These are phyloP conservation scores for Erythrobasidium hasegawianum DNA, from an alignment of 1,284 basidiomycete species.

Conservation along the genomic window DNA sequence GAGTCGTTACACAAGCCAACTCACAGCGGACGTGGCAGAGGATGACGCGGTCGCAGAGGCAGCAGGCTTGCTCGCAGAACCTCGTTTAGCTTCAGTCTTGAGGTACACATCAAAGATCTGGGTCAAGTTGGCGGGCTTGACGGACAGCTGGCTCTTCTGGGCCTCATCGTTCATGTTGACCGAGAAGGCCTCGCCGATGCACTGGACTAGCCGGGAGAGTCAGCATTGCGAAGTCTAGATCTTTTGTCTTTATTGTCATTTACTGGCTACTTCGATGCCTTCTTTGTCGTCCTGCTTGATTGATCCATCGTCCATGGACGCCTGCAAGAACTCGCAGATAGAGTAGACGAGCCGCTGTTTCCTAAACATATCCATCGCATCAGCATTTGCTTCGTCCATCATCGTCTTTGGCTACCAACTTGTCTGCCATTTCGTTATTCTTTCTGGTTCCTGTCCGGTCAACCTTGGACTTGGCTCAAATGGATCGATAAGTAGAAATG, in stretches of 20 bases:
- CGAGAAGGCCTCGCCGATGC: slow-evolving; percentile 87
- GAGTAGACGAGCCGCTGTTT: slow-evolving; percentile 35
- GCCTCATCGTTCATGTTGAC: slow-evolving; percentile 69
- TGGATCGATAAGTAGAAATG: no score
- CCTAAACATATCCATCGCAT: no score
- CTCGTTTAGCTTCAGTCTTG: slow-evolving; percentile 60
- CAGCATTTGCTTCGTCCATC: no score
- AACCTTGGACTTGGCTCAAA: neutral
- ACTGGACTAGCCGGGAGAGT: slow-evolving; percentile 65
- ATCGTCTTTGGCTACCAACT: slow-evolving; percentile 16
- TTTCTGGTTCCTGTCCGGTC: neutral
- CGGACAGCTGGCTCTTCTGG: slow-evolving; percentile 62
- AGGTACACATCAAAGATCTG: slow-evolving; percentile 82
- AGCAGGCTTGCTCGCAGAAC: slow-evolving; percentile 45
- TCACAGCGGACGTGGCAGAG: slow-evolving; percentile 25
- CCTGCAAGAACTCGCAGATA: slow-evolving; percentile 77
- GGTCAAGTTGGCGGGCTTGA: slow-evolving; percentile 74
- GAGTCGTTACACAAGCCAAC: neutral
- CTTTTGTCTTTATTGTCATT: slow-evolving; percentile 47
- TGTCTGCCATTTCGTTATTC: slow-evolving; percentile 28
- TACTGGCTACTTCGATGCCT: slow-evolving; percentile 82
- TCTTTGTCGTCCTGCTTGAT: slow-evolving; percentile 87
- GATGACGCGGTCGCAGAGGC: slow-evolving; percentile 50
- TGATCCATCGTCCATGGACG: slow-evolving; percentile 75
- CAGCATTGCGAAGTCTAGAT: neutral